Evolutionary conservation across 495 filamentous ascomycete species (phyloP).

Genomic region (Stereocaulon alpinum): DNA sequence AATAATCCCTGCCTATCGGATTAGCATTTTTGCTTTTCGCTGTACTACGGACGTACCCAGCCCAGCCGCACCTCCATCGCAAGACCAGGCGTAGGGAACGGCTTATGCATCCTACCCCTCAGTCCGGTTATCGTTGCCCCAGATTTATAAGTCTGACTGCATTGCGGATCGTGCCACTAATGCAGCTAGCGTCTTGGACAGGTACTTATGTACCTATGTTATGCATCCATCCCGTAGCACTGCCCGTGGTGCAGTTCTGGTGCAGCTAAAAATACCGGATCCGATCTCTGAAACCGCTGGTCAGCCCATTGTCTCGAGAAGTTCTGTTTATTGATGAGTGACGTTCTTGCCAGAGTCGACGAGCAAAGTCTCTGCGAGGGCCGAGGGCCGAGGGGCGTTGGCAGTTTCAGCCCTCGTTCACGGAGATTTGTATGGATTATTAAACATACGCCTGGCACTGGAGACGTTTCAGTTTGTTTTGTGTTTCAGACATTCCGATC

Average conservation of each 20-base stretch:
- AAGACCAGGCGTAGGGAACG: background rate
- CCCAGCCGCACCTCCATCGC: background rate
- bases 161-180: conserved; percentile 3
- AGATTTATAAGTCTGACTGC: conserved; percentile 6
- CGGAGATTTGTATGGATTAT: background rate
- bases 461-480: background rate
- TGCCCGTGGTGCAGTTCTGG: background rate
- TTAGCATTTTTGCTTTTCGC: conserved; percentile 1
- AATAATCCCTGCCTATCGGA: conserved; percentile 2
- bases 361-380: background rate
- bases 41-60: background rate
- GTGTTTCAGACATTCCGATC: background rate
- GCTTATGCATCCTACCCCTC: conserved; percentile 9
- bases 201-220: conserved; percentile 1
- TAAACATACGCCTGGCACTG: background rate
- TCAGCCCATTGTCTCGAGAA: background rate
- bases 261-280: background rate
- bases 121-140: conserved; percentile 10
- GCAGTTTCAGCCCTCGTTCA: background rate
- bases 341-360: background rate
- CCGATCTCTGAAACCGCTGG: background rate
- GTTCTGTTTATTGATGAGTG: background rate
- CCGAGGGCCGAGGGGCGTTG: background rate
- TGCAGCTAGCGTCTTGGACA: background rate
- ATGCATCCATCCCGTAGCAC: conserved; percentile 5